Evolutionary conservation across 1,284 basidiomycete genomes (phyloP).

Genomic region (Omphalotus olearius): DNA sequence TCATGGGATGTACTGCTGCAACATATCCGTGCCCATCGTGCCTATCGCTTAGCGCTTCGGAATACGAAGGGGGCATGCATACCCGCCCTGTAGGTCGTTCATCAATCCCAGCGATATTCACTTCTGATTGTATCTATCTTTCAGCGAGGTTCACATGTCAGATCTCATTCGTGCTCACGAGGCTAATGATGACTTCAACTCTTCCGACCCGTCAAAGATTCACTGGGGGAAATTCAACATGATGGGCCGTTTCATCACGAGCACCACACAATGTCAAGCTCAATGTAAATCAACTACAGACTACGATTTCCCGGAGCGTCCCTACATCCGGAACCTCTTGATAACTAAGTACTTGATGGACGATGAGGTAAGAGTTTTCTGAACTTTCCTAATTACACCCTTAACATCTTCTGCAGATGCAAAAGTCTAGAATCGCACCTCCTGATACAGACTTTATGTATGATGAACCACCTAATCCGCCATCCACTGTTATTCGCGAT

Average conservation of each 20-base stretch:
- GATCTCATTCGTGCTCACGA: constrained; percentile 77
- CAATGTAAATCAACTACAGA: constrained; percentile 57
- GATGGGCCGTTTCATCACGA: constrained; percentile 74
- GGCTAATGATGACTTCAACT: constrained; percentile 64
- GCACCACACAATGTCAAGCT: constrained; percentile 66
- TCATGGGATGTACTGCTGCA: constrained; percentile 77
- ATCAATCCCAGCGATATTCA: constrained; percentile 9
- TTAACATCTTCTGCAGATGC: constrained; percentile 38
- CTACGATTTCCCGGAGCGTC: constrained; percentile 53
- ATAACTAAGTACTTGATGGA: constrained; percentile 55
- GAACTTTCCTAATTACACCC: constrained; percentile 3
- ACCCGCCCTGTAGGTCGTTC: constrained; percentile 63
- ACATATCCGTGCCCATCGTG: constrained; percentile 66
- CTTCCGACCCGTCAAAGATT: constrained; percentile 57
- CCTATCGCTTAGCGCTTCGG: constrained; percentile 74
- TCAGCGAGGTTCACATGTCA: constrained; percentile 79
- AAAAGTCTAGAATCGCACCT: constrained; percentile 52
- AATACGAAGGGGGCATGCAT: constrained; percentile 81
- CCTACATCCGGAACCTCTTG: constrained; percentile 48
- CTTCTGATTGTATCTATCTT: constrained; percentile 8
- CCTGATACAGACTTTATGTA: constrained; percentile 33
- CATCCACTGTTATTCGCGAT: neutral
- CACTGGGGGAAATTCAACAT: constrained; percentile 87
- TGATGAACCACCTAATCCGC: constrained; percentile 23
- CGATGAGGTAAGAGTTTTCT: constrained; percentile 44